Evolutionary conservation across 495 filamentous ascomycete genomes (phyloP).

Genomic region (Annulohypoxylon moriforme): DNA sequence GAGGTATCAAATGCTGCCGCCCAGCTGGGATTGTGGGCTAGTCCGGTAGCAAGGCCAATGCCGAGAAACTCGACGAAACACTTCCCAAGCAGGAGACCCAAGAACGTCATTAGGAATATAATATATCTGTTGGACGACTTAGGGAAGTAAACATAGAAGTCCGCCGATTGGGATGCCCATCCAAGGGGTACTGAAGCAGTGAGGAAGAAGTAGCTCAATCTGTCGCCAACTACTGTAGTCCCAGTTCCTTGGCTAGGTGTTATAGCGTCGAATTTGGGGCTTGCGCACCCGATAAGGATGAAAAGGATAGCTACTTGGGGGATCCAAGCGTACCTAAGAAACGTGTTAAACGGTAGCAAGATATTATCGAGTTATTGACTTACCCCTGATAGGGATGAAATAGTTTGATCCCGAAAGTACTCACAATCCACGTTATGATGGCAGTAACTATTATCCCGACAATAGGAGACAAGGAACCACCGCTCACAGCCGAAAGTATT

Average conservation of each 20-base stretch:
- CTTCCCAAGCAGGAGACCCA: constrained; percentile 2
- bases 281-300: constrained; percentile 8
- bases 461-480: constrained; percentile 4
- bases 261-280: background rate
- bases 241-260: constrained; percentile 11
- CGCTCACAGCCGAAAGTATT: constrained; percentile 7
- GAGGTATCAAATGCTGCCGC: constrained; percentile 5
- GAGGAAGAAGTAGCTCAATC: constrained; percentile 14
- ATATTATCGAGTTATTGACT: background rate
- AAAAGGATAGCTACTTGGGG: constrained; percentile 13
- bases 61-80: constrained; percentile 3
- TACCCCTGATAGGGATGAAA: constrained; percentile 13
- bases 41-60: constrained; percentile 2
- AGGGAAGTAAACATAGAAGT: constrained; percentile 8
- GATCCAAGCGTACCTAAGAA: constrained; percentile 9
- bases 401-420: constrained; percentile 11
- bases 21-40: constrained; percentile 2
- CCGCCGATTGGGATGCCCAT: constrained; percentile 10
- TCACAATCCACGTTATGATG: constrained; percentile 10
- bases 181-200: constrained; percentile 11
- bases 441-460: constrained; percentile 11
- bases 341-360: background rate
- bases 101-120: background rate
- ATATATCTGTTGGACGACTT: constrained; percentile 3
- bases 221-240: background rate